phyloP scores from a whole-genome alignment of 805 yeast genomes.

The Kluyveromyces starmeri region DNA sequence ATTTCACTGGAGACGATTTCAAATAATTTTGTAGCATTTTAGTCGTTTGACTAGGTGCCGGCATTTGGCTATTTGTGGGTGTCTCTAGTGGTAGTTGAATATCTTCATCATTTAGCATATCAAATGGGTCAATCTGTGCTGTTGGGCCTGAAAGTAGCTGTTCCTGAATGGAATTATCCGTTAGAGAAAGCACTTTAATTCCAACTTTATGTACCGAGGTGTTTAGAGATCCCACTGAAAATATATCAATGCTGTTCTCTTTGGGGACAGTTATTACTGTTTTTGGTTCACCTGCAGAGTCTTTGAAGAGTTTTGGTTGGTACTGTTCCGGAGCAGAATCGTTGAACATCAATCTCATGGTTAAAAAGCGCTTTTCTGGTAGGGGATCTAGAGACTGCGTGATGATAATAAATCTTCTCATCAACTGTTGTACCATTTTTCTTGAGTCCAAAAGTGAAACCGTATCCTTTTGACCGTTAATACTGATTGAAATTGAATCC shows the following conservation, averaged over 20 bases:
- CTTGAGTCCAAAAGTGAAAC: conserved; percentile 32
- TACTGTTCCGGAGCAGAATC: conserved; percentile 38
- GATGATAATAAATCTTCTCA: conserved; percentile 42
- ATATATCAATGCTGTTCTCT: conserved; percentile 12
- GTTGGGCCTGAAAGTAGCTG: not conserved
- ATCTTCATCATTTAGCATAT: conserved; percentile 8
- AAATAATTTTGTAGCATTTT: conserved; percentile 23
- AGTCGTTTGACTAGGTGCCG: conserved; percentile 27
- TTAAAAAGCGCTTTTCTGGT: conserved; percentile 38
- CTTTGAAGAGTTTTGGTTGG: conserved; percentile 42
- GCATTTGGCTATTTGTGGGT: not conserved
- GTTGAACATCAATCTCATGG: conserved; percentile 42
- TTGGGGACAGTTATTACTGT: conserved; percentile 29
- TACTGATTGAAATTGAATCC: conserved; percentile 21
- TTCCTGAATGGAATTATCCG: conserved; percentile 8
- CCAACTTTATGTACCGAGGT: conserved; percentile 28
- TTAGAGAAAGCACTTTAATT: conserved; percentile 25
- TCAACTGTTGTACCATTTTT: conserved; percentile 38
- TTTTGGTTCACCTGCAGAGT: conserved; percentile 31
- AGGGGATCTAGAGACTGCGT: conserved; percentile 47
- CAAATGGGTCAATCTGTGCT: conserved; percentile 26
- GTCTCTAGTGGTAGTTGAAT: conserved; percentile 6
- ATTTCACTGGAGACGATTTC: conserved; percentile 16
- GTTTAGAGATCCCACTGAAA: conserved; percentile 26
- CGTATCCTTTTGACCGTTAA: conserved; percentile 13